Evolutionary conservation across 2,329 filamentous ascomycete species (phyloP), one percentile per base, ranked within the genome.

Genomic region (Lecanosticta acicola): DNA sequence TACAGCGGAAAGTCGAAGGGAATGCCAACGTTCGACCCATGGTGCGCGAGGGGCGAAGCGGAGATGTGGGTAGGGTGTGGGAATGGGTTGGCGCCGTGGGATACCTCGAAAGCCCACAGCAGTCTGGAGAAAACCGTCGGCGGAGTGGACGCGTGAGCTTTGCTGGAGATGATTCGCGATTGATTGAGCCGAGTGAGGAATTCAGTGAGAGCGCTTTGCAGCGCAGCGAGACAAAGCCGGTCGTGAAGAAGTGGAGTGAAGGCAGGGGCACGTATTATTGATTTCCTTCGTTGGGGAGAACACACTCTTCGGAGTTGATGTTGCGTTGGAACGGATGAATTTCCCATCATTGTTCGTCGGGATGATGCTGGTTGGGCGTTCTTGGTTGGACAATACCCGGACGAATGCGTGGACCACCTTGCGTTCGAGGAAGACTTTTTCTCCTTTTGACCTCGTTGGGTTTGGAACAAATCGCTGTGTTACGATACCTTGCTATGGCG

Each of bases 1-100:
- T 98, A 16, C 79, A 81, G 56, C 79, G 75, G 41, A 84, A 97
- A 42, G 90, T 98, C 1, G 93, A 98, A 68, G 83, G 83, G 66
- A 98, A 98, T 66, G 85, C 87, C 49, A 98, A 98, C 61, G 85
- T 98, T 13, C 79, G 93, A 34, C 87, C 69, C 68, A 90, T 77
- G 70, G 89, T 72, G 71, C 85, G 77, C 68, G 79, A 80, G 56
- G 77, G 55, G 65, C 72, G 74, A 16, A 70, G 59, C 24, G 73
- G 73, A 1, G 73, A 76, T 57, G 76, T 83, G 41, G 75, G 78
- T 39, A 73, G 79, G 39, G 76, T 80, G 44, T 85, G 81, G 81
- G 81, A 84, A 59, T 84, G 81, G 81, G 78, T 83, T 54, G 81
- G 81, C 4, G 77, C 78, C 11, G 70, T 78, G 41, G 57, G 59